phyloP scores from a whole-genome alignment of 805 yeast genomes.

The Cyberlindnera misumaiensis region DNA sequence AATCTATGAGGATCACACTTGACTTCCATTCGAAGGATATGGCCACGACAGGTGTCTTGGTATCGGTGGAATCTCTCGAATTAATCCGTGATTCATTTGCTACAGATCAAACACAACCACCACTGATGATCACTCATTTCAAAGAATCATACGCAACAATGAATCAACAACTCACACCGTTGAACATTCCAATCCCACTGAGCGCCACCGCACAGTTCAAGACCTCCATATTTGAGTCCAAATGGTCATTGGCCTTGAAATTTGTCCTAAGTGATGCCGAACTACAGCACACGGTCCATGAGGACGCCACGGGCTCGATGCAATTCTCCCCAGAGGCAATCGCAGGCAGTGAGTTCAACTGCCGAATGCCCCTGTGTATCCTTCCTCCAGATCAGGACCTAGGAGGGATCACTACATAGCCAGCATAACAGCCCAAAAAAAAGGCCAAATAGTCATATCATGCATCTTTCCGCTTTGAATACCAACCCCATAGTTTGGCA shows the following conservation, averaged over 20 bases:
- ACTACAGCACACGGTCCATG: conserved; percentile 21
- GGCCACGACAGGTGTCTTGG: conserved; percentile 33
- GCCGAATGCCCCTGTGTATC: conserved; percentile 38
- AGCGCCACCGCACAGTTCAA: conserved; percentile 33
- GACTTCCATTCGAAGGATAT: conserved; percentile 22
- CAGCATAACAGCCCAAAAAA: background rate
- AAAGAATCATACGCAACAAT: conserved; percentile 27
- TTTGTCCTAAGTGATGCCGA: conserved; percentile 27
- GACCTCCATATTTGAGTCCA: conserved; percentile 31
- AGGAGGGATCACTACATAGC: conserved; percentile 37
- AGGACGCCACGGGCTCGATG: conserved; percentile 31
- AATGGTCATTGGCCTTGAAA: conserved; percentile 31
- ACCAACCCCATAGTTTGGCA: conserved; percentile 18
- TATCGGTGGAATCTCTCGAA: conserved; percentile 30
- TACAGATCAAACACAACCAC: conserved; percentile 7
- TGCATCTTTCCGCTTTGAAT: conserved; percentile 5
- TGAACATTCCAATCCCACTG: conserved; percentile 30
- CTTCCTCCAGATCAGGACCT: conserved; percentile 40
- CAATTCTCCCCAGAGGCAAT: conserved; percentile 27
- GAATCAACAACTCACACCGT: conserved; percentile 20
- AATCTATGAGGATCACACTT: conserved; percentile 33
- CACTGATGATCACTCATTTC: conserved; percentile 20
- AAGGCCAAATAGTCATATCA: background rate
- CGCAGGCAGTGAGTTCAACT: conserved; percentile 34
- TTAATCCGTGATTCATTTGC: conserved; percentile 27